Base-by-base conservation (phyloP, 257 asterid genomes). In the Capsicum rhomboideum region DNA sequence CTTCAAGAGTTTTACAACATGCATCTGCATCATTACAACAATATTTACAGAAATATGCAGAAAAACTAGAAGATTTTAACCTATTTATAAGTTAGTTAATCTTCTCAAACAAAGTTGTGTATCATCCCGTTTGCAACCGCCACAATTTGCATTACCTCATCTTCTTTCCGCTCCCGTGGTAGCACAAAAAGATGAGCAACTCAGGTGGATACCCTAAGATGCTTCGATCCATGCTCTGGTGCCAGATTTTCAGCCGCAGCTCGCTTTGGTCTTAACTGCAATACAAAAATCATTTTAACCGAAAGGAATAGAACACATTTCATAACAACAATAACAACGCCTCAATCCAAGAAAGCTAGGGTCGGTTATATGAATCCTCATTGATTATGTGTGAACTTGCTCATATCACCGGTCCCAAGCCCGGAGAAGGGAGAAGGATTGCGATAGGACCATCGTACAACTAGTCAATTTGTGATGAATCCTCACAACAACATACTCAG, bases 191-290 rank as follows among this genome's bases (percentile, higher is more conserved):
- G 29, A 50, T 79, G 61, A 80, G 66, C 26, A 46, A 82, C 91
- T 21, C 83, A 83, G 49, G 64, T 54, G 16, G 89, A 78, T 42
- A 86, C 83, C 87, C 85, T 90, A 12, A 80, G 87, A 81, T 84
- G 86, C 84, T 90, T 90, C 28, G 80, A 31, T 83, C 89, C 90
- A 69, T 85, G 87, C 71, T 86, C 89, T 0, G 89, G 87, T 7
- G 80, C 52, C 46, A 88, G 83, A 86, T 66, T 90, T 50, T 87
- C 91, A 18, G 92, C 72, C 28, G 92, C 92, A 59, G 92, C 89
- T 82, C 92, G 87, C 87, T 90, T 90, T 13, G 78, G 84, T 83
- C 87, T 85, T 86, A 85, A 66, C 92, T 90, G 84, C 84, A 81
- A 81, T 20, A 14, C 77, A 7, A 31, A 66, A 66, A 29, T 21